Base-by-base conservation (phyloP, 148 eudicot species). In the Amaranthus hypochondriacus region DNA sequence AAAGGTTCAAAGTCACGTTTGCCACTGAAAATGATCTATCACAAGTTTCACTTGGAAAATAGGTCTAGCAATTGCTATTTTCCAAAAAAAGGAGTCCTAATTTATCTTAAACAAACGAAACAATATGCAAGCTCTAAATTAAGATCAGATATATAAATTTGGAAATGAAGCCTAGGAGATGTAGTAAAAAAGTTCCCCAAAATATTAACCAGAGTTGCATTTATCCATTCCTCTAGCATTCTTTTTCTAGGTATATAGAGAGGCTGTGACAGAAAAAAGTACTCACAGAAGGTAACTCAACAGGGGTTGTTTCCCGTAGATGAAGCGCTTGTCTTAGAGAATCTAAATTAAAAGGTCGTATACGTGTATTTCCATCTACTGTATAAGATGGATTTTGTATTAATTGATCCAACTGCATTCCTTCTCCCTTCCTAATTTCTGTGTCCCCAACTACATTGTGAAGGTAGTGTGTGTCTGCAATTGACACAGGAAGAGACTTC, bases 361-460 rank as follows among this genome's bases (percentile, higher is more conserved):
- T 86, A 46, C 87, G 91, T 66, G 81, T 54, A 72, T 78, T 88
- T 72, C 88, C 89, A 72, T 83, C 89, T 76, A 83, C 83, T 6
- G 88, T 76, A 78, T 80, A 81, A n/a, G 97, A 82, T 3, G 82
- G 81, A 80, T 85, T 82, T 71, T 86, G 87, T 75, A 83, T 78
- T 66, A 90, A 86, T 84, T 96, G 91, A 84, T 86, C 90, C 83
- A 96, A 83, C 76, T 96, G 94, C 97, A 96, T 96, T 77, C 96
- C 96, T 74, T 96, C 96, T 11, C 97, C 97, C 80, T 96, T 96
- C 79, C 96, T 86, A 54, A 96, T 90, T 78, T 96, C 96, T 71
- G 90, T 78, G 78, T 96, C 97, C 75, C 99, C 99, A 73, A 89
- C 95, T 79, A 92, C 96, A 87, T 87, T 90, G 80, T 90, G 94